Evolutionary conservation across 1,284 basidiomycete species (phyloP).

Genomic region (Phlebopus sp.): DNA sequence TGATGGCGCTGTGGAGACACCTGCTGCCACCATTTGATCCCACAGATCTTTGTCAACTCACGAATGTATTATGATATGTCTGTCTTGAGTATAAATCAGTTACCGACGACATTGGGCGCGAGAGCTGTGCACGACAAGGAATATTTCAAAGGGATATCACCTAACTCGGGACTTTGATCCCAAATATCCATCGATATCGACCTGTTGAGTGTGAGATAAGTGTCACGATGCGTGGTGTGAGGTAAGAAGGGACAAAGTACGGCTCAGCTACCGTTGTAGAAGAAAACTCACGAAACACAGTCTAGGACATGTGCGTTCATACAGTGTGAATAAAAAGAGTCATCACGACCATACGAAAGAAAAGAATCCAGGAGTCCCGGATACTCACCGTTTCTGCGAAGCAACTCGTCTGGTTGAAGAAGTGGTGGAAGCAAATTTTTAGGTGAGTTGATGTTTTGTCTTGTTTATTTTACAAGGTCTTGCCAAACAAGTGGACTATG

Average conservation of each 20-base stretch:
- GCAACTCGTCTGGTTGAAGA: too few relatives aligned
- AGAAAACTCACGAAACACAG: conserved; percentile 37
- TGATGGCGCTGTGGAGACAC: conserved; percentile 33
- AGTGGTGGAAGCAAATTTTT: background rate
- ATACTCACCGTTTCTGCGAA: too few relatives aligned
- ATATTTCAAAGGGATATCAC: background rate
- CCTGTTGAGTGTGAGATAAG: background rate
- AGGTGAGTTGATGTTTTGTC: conserved; percentile 8
- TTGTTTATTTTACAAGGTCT: conserved; percentile 17
- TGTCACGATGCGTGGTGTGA: background rate
- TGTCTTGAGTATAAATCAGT: background rate
- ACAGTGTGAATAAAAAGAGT: conserved; percentile 48
- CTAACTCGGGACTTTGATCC: background rate
- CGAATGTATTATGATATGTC: background rate
- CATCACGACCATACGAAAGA: conserved; percentile 47
- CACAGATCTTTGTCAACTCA: background rate
- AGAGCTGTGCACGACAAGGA: too few relatives aligned
- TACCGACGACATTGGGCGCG: too few relatives aligned
- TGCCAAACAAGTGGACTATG: background rate
- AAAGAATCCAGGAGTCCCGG: too few relatives aligned
- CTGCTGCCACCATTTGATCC: conserved; percentile 7
- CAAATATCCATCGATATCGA: background rate
- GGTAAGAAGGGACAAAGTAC: conserved; percentile 5
- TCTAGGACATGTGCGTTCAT: conserved; percentile 38
- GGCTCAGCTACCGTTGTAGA: conserved; percentile 67